A percentile compares a stretch with the other conserved stretches of the same genome.
Conservation (phyloP, 2,329 filamentous ascomycete species). For the Colletotrichum sp. region DNA sequence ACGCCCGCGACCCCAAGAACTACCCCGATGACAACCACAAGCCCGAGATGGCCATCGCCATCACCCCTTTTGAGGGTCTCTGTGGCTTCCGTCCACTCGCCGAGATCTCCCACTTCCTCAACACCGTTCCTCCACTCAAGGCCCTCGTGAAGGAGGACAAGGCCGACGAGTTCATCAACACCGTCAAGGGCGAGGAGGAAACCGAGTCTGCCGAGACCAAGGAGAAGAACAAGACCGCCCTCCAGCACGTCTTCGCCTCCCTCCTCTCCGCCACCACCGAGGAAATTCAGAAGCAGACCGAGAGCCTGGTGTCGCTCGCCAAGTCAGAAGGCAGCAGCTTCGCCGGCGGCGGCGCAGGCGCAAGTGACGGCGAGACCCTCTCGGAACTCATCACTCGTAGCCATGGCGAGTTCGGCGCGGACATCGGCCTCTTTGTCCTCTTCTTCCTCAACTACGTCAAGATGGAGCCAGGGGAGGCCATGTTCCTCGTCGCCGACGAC, state of each 20-base stretch:
- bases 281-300: conserved; percentile 63
- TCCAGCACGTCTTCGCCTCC: conserved; percentile 76
- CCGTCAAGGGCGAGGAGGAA: conserved; percentile 48
- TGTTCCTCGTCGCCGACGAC: conserved; percentile 95
- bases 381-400: conserved; percentile 79
- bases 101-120: conserved; percentile 87
- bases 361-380: conserved; percentile 72
- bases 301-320: conserved; percentile 74
- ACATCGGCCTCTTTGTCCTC: conserved; percentile 92
- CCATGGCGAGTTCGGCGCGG: conserved; percentile 82
- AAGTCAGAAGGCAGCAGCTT: conserved; percentile 73
- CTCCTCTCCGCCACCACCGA: conserved; percentile 79
- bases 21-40: conserved; percentile 99
- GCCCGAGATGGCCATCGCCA: conserved; percentile 98
- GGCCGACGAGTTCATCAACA: conserved; percentile 58
- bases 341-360: conserved; percentile 69
- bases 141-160: conserved; percentile 70
- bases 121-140: conserved; percentile 60
- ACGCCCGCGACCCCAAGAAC: conserved; percentile 86
- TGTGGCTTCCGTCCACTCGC: conserved; percentile 90
- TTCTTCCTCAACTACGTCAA: conserved; percentile 98
- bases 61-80: conserved; percentile 94
- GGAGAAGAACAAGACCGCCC: conserved; percentile 75
- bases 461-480: conserved; percentile 85
- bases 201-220: conserved; percentile 68